Conservation (phyloP, 2,329 filamentous ascomycete species). For the Fusarium gaditjirri region DNA sequence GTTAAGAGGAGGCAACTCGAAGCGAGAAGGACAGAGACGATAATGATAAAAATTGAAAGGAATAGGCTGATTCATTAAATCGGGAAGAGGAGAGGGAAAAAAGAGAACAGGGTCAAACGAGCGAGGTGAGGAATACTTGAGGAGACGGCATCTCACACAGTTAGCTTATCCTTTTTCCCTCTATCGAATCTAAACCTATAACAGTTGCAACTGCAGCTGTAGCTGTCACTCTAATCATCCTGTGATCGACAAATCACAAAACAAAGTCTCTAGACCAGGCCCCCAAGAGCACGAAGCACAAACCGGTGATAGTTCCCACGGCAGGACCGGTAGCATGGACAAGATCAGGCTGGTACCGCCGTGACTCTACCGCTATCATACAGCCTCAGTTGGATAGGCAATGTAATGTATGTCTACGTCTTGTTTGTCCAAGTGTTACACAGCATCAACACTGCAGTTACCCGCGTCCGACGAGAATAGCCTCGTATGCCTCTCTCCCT, state of each 20-base stretch:
- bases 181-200: not conserved
- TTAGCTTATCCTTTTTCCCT: not conserved
- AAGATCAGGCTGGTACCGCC: conserved; percentile 41
- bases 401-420: not conserved
- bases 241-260: conserved; percentile 6
- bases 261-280: not conserved
- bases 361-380: conserved; percentile 1
- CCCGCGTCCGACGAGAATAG: conserved; percentile 51
- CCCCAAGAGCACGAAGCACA: conserved; percentile 27
- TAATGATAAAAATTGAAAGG: not conserved
- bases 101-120: conserved; percentile 10
- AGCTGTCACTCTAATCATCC: not conserved
- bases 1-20: conserved; percentile 38
- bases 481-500: conserved; percentile 47
- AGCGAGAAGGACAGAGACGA: conserved; percentile 10
- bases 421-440: conserved; percentile 40
- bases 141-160: conserved; percentile 5
- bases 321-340: conserved; percentile 41
- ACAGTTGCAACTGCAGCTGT: not conserved
- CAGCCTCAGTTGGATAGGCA: conserved; percentile 1
- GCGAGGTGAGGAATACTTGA: conserved; percentile 16
- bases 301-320: conserved; percentile 33
- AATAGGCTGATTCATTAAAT: not conserved
- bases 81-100: conserved; percentile 3
- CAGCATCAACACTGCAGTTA: conserved; percentile 40